Percentiles rank a stretch among this genome's conserved stretches.
These are phyloP conservation scores for Akanthomyces muscarius DNA, from an alignment of 2,329 filamentous ascomycete species.

Conservation along the genomic window DNA sequence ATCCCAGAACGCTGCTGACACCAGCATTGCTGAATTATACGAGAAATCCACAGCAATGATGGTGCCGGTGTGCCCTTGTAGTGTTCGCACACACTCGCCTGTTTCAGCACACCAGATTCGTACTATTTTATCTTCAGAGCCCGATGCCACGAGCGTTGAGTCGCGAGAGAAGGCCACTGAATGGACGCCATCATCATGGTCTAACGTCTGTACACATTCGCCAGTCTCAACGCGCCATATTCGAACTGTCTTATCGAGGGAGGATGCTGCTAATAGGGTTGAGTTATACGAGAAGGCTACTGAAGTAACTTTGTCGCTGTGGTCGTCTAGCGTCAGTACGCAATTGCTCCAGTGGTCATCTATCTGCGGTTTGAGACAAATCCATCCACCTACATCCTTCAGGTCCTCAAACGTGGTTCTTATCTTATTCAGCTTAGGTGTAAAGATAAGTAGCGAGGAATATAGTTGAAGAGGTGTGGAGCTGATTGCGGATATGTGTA, in stretches of 20 bases:
- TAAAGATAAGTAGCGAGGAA: slow-evolving; percentile 5
- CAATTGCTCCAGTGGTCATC: not conserved
- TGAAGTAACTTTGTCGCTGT: no score
- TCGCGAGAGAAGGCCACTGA: not conserved
- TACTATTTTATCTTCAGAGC: no score
- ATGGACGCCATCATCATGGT: no score
- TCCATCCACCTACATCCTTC: not conserved
- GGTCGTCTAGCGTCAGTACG: not conserved
- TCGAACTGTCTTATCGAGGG: no score
- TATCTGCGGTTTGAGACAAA: not conserved
- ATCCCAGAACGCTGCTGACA: no score
- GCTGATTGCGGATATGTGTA: not conserved
- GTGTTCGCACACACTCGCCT: not conserved
- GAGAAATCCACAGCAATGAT: no score
- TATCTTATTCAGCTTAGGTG: not conserved
- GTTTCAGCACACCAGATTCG: not conserved
- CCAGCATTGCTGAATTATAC: no score
- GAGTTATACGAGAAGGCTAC: no score
- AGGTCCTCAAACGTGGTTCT: not conserved
- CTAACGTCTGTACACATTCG: no score
- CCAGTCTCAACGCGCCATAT: no score
- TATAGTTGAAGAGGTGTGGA: slow-evolving; percentile 2
- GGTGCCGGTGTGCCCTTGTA: no score
- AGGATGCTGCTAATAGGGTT: no score
- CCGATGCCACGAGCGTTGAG: slow-evolving; percentile 19